Conservation (phyloP, 306 rosid genomes). For the Rubus parviflorus region DNA sequence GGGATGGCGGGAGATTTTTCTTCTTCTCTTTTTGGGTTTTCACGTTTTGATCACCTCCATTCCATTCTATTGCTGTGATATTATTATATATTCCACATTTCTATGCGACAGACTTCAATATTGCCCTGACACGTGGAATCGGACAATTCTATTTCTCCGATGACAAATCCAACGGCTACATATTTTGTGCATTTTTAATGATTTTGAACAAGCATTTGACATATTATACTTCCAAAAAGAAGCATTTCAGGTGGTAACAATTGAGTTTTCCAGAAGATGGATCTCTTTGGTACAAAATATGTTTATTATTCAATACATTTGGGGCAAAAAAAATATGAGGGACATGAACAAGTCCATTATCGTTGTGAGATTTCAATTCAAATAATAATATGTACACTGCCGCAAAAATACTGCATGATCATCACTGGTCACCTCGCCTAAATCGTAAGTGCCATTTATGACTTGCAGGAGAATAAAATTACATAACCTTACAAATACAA, state of each 20-base stretch:
- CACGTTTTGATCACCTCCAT: neutral
- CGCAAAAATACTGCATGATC: conserved; percentile 13
- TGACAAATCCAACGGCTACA: no score
- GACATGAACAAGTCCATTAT: neutral
- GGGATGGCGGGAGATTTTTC: neutral
- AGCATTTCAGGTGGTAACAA: no score
- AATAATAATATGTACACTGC: conserved; percentile 7
- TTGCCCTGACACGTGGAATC: no score
- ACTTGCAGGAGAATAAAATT: conserved; percentile 24
- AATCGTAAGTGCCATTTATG: conserved; percentile 8
- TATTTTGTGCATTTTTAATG: no score
- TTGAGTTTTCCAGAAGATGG: no score
- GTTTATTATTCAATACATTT: neutral
- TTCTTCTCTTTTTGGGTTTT: neutral
- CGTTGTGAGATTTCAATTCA: neutral
- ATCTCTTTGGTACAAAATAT: neutral
- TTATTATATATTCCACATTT: no score
- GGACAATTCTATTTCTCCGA: no score
- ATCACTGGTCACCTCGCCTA: conserved; percentile 8
- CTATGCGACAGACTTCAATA: no score
- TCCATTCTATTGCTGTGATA: no score
- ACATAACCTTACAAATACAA: conserved; percentile 26
- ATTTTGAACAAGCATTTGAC: no score
- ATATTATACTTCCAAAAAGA: no score
- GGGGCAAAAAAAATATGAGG: neutral